These are phyloP conservation scores for Mercurialis annua DNA, from an alignment of 345 rosid species.

Conservation along the genomic window DNA sequence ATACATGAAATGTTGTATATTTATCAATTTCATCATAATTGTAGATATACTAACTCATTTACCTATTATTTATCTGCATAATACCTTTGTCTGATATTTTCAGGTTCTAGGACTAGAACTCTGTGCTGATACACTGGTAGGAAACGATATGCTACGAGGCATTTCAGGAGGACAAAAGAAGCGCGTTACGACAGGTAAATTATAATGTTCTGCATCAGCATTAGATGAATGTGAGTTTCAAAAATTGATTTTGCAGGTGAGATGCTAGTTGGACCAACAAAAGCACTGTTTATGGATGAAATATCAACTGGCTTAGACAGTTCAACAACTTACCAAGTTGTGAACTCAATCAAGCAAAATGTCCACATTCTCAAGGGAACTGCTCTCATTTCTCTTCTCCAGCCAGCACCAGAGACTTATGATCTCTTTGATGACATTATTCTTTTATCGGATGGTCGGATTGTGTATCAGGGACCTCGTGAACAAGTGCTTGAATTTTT, in stretches of 20 bases:
- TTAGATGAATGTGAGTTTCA: not conserved
- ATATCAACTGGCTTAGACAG: conserved; percentile 75
- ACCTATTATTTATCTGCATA: not conserved
- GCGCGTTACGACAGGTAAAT: conserved; percentile 47
- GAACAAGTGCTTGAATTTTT: conserved; percentile 50
- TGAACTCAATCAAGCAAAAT: conserved; percentile 57
- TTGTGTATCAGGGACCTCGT: conserved; percentile 69
- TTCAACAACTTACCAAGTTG: conserved; percentile 68
- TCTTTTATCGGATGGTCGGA: conserved; percentile 59
- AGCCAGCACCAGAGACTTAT: conserved; percentile 77
- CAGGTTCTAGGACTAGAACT: conserved; percentile 68
- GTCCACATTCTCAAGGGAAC: conserved; percentile 59
- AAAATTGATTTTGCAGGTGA: conserved; percentile 39
- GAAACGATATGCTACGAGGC: conserved; percentile 69
- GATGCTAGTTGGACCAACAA: conserved; percentile 66
- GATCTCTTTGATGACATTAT: conserved; percentile 70
- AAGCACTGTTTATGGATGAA: conserved; percentile 76
- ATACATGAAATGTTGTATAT: too few relatives aligned
- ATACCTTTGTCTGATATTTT: not conserved
- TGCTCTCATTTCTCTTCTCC: conserved; percentile 58
- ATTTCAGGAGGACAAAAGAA: conserved; percentile 54
- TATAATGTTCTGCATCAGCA: not conserved
- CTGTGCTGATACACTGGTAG: conserved; percentile 65
- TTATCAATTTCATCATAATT: too few relatives aligned
- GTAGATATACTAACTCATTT: not conserved